Evolutionary conservation across 164 flowering plant genomes (phyloP).

Genomic region (Litsea cubeba): DNA sequence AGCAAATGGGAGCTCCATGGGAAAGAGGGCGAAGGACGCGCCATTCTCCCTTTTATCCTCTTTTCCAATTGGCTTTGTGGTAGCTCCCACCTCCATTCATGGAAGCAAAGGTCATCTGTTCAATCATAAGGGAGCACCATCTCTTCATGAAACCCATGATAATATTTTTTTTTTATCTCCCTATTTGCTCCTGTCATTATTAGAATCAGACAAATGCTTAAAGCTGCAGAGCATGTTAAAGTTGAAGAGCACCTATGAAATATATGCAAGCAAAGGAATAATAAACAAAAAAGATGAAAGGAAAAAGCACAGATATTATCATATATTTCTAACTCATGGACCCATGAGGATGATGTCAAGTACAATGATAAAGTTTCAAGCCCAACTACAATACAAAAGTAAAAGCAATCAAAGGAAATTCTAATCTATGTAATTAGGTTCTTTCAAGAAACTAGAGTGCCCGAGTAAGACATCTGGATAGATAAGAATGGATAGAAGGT

Average conservation of each 20-base stretch:
- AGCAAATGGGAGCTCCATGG: conserved; percentile 12
- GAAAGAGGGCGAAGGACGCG: conserved; percentile 40
- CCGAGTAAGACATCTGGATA: no score
- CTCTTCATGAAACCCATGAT: neutral
- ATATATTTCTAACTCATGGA: neutral
- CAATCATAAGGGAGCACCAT: conserved; percentile 32
- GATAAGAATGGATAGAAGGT: no score
- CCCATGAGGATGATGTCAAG: neutral
- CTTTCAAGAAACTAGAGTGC: neutral
- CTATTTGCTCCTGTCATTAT: neutral
- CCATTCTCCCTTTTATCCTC: conserved; percentile 17
- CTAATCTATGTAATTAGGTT: neutral
- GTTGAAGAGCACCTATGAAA: neutral
- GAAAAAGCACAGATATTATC: neutral
- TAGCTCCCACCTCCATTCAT: conserved; percentile 28
- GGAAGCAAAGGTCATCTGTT: conserved; percentile 51
- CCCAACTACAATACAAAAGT: neutral
- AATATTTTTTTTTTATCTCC: neutral
- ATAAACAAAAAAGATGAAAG: neutral
- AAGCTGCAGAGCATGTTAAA: neutral
- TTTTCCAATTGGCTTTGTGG: conserved; percentile 19
- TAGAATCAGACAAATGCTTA: neutral
- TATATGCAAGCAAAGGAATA: neutral
- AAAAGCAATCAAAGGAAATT: neutral
- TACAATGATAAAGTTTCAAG: neutral